These are phyloP conservation scores for Petrea volubilis DNA, from an alignment of 257 asterid species.

Conservation along the genomic window DNA sequence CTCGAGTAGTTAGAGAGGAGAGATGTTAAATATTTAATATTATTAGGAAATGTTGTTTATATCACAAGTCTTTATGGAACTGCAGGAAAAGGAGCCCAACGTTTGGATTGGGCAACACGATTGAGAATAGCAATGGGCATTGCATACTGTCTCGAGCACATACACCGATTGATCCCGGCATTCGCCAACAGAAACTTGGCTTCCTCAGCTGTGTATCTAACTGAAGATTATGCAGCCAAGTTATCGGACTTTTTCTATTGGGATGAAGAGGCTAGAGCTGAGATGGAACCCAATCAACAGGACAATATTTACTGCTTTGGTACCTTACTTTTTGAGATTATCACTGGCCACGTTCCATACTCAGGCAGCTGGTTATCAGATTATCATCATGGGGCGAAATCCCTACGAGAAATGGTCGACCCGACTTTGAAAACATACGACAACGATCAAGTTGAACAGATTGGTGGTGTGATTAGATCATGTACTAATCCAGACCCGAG, in stretches of 20 bases:
- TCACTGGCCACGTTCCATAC: slow-evolving; percentile 76
- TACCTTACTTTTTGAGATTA: slow-evolving; percentile 66
- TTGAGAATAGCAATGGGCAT: slow-evolving; percentile 83
- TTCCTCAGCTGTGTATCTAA: slow-evolving; percentile 65
- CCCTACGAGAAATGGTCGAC: slow-evolving; percentile 60
- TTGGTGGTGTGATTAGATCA: slow-evolving; percentile 54
- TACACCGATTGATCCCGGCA: slow-evolving; percentile 68
- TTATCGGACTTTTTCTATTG: slow-evolving; percentile 62
- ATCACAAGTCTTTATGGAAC: too few relatives aligned
- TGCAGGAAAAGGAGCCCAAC: slow-evolving; percentile 95
- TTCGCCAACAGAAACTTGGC: slow-evolving; percentile 59
- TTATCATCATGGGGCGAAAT: slow-evolving; percentile 51
- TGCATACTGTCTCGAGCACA: slow-evolving; percentile 76
- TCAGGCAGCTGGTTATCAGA: slow-evolving; percentile 81
- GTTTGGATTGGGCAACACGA: slow-evolving; percentile 75
- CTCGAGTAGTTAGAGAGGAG: too few relatives aligned
- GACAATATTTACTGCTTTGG: slow-evolving; percentile 78
- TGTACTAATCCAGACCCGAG: slow-evolving; percentile 53
- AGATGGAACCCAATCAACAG: slow-evolving; percentile 36
- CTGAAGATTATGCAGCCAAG: slow-evolving; percentile 89
- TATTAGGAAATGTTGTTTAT: slow-evolving; percentile 24
- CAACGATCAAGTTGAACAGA: slow-evolving; percentile 56
- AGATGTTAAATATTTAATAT: too few relatives aligned
- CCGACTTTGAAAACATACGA: slow-evolving; percentile 55
- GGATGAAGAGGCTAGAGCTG: slow-evolving; percentile 43